A percentile compares a stretch with the other conserved stretches of the same genome.
phyloP scores from a whole-genome alignment of 164 flowering plant genomes.

The Litsea cubeba region DNA sequence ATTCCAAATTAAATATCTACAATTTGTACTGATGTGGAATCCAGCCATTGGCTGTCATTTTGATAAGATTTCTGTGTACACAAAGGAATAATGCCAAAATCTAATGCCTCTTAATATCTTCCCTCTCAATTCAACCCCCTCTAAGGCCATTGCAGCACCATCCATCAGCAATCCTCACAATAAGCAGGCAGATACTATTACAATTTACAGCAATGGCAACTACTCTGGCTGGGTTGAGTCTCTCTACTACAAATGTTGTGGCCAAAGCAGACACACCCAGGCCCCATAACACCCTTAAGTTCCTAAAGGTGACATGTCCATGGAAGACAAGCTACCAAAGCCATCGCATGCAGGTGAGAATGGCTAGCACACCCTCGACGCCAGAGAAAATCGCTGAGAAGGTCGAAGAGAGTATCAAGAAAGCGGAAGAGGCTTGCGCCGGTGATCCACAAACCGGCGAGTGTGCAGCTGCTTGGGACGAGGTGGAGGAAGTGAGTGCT shows the following conservation, averaged over 20 bases:
- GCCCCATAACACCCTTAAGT: slow-evolving; percentile 9
- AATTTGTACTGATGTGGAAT: slow-evolving; percentile 25
- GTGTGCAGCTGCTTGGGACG: slow-evolving; percentile 85
- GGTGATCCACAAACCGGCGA: slow-evolving; percentile 42
- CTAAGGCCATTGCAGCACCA: background rate
- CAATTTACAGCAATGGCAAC: slow-evolving; percentile 37
- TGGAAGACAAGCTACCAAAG: slow-evolving; percentile 21
- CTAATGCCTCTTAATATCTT: slow-evolving; percentile 9
- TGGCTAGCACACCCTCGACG: slow-evolving; percentile 14
- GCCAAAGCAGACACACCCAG: slow-evolving; percentile 32
- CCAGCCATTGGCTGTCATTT: slow-evolving; percentile 19
- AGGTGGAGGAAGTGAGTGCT: slow-evolving; percentile 84
- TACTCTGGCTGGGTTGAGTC: slow-evolving; percentile 38
- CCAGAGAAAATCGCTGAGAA: slow-evolving; percentile 30
- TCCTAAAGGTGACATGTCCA: slow-evolving; percentile 31
- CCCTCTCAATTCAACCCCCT: background rate
- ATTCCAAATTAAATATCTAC: slow-evolving; percentile 2
- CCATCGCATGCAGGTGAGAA: slow-evolving; percentile 17
- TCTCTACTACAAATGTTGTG: slow-evolving; percentile 31
- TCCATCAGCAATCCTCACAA: background rate
- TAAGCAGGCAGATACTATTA: background rate
- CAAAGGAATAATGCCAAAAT: slow-evolving; percentile 5
- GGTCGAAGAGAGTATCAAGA: slow-evolving; percentile 41
- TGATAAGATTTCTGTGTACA: slow-evolving; percentile 52
- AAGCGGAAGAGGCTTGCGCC: slow-evolving; percentile 40